Base-by-base conservation (phyloP, 495 filamentous ascomycete species). In the Aspergillus avenaceus region DNA sequence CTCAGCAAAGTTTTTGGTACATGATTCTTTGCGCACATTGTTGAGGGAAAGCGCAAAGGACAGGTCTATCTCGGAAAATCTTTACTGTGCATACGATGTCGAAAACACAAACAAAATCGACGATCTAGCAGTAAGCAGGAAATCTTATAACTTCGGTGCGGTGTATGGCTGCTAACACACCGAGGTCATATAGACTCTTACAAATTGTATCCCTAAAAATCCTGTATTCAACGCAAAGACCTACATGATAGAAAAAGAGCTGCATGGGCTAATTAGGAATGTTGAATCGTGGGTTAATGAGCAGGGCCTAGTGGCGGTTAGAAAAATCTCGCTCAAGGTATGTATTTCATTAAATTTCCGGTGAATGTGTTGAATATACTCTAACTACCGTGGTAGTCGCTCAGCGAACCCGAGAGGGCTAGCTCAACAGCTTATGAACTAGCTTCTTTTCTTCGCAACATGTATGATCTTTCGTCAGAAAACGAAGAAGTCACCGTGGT, bases 311-410 rank as follows among this genome's bases (percentile, higher is more conserved):
- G 45, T 48, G 13, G 53, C 53, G 14, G 51, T 46, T 38, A 46
- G 62, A 23, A 64, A 45, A 29, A 27, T 69, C 4, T 53, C 55
- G 0, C 45, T 69, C 18, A 56, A 70, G 60, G 69, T 72, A 65
- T 27, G 13, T 41, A 8, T n/a, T n/a, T n/a, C n/a, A n/a, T n/a
- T n/a, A n/a, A n/a, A n/a, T n/a, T 11, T 23, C 38, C 11, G n/a
- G 19, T 16, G 18, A 31, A 4, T 28, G 23, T 19, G 21, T 23
- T 19, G 16, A 22, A 26, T 32, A 32, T 38, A 27, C 48, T 32
- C 42, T 47, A 38, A 53, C 38, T n/a, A 38, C 32, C 24, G 18
- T 25, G 29, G 8, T 41, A 47, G 42, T 27, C 50, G 5, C 47
- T 56, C 28, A 37, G 16, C 13, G 32, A 31, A 8, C 48, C 34